These are phyloP conservation scores for Epichloe aotearoae DNA, from an alignment of 2,329 filamentous ascomycete genomes.

Conservation along the genomic window DNA sequence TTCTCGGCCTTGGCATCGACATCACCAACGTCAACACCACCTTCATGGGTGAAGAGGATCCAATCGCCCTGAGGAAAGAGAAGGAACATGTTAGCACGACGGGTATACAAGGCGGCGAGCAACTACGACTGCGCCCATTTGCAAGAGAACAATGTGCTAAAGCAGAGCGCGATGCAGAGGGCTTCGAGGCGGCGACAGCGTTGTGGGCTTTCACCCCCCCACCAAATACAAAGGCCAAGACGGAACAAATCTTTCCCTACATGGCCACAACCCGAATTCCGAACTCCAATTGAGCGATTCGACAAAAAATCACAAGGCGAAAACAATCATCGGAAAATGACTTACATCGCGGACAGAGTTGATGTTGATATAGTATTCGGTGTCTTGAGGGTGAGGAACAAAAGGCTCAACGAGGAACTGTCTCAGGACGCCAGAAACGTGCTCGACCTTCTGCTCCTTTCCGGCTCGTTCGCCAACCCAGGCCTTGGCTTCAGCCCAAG, in stretches of 20 bases:
- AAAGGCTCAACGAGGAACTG: constrained; percentile 98
- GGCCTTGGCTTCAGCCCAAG: constrained; percentile 82
- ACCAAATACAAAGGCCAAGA: background rate
- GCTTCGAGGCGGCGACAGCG: background rate
- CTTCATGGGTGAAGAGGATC: constrained; percentile 99
- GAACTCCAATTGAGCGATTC: background rate
- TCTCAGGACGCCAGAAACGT: constrained; percentile 73
- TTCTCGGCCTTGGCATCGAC: constrained; percentile 98
- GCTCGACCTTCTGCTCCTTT: constrained; percentile 89
- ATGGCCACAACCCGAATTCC: background rate
- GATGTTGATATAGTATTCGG: constrained; percentile 99
- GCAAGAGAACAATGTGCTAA: background rate
- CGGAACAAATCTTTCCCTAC: background rate
- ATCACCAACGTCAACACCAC: constrained; percentile 98
- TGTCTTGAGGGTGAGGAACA: constrained; percentile 86
- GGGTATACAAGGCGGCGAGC: background rate
- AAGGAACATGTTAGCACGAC: constrained; percentile 11
- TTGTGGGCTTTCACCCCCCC: background rate
- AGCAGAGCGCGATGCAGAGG: background rate
- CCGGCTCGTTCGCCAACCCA: constrained; percentile 90
- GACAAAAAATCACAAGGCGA: background rate
- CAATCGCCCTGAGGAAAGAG: constrained; percentile 66
- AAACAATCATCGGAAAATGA: constrained; percentile 19
- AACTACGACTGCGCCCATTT: background rate
- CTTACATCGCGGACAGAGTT: constrained; percentile 98